Percentiles rank a stretch among this genome's conserved stretches.
Evolutionary conservation across 2,329 filamentous ascomycete genomes (phyloP).

Genomic region (Calonectria pseudoreteaudii): DNA sequence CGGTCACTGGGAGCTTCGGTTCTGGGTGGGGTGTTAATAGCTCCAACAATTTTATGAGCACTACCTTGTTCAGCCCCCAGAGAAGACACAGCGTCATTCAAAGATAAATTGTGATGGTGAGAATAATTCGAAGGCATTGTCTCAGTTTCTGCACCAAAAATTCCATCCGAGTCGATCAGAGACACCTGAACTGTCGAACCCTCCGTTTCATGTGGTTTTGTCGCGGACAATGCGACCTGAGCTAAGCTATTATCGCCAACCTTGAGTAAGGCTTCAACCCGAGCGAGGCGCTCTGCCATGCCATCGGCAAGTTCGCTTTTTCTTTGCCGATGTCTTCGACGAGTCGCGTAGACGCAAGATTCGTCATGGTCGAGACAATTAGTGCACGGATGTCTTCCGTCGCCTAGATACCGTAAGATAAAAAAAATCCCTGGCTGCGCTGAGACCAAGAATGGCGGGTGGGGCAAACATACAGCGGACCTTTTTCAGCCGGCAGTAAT

Average conservation of each 20-base stretch:
- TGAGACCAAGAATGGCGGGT: not conserved
- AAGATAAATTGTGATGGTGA: not conserved
- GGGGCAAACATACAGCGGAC: conserved; percentile 1
- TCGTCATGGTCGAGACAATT: conserved; percentile 3
- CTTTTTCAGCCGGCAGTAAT: conserved; percentile 6
- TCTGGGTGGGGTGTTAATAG: not conserved
- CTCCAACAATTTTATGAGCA: not conserved
- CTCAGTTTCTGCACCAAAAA: not conserved
- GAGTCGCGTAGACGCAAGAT: not conserved
- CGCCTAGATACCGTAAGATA: not conserved
- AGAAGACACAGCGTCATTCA: not conserved
- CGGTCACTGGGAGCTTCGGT: not conserved
- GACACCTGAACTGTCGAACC: not conserved
- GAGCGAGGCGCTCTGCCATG: not conserved
- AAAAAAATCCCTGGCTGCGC: not conserved
- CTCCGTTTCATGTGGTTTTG: not conserved
- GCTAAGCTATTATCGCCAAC: not conserved
- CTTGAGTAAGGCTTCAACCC: not conserved
- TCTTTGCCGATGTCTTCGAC: not conserved
- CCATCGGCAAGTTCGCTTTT: not conserved
- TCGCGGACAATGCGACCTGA: not conserved
- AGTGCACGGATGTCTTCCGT: not conserved
- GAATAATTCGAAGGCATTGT: not conserved
- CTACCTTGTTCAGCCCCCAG: not conserved
- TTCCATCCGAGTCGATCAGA: not conserved